Evolutionary conservation across 352 stramenopile genomes (phyloP), one percentile per base, ranked within the genome.

Genomic region (Phytophthora kernoviae): DNA sequence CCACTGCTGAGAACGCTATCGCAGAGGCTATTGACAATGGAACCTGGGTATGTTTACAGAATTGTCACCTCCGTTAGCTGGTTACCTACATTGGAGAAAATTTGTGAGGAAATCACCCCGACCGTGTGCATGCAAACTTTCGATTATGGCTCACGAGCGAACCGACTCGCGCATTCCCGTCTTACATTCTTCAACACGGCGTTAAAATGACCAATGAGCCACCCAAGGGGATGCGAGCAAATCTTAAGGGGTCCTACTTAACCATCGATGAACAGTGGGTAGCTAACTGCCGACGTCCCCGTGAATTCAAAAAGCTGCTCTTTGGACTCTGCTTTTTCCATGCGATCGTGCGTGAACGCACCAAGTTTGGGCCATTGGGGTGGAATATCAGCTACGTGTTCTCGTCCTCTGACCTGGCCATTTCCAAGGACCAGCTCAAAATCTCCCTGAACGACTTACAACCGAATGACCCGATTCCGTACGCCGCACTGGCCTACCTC

Each of bases 201-300:
- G 85, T 97, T 48, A 98, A 98, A 73, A 98, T 98, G 87, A 98
- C 94, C 17, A 97, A 97, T 44, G 96, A 98, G 47, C 94, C 96
- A 6, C 93, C 96, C 0, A 97, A 97, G 46, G 95, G 96, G 7
- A 95, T 98, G 86, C 81, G 94, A 15, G 91, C 92, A 8, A 98
- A 98, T 68, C 58, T 98, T 9, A 93, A 97, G 47, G 91, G 90
- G 5, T 94, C 87, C n/a, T 98, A 94, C 60, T 47, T 91, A 45
- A 95, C 81, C 1, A 86, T 95, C 40, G 81, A 93, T 11, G 80
- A 89, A 36, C 58, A 62, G 21, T 96, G 88, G 88, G 68, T 91
- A 18, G 62, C 88, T 24, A 87, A 57, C 54, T 94, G 83, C 41
- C 50, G 54, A 10, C 73, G 91, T 2, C 71, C 79, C 0, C 46